Base-by-base conservation (phyloP, 106 monocot species). In the Dendrobium chrysotoxum region DNA sequence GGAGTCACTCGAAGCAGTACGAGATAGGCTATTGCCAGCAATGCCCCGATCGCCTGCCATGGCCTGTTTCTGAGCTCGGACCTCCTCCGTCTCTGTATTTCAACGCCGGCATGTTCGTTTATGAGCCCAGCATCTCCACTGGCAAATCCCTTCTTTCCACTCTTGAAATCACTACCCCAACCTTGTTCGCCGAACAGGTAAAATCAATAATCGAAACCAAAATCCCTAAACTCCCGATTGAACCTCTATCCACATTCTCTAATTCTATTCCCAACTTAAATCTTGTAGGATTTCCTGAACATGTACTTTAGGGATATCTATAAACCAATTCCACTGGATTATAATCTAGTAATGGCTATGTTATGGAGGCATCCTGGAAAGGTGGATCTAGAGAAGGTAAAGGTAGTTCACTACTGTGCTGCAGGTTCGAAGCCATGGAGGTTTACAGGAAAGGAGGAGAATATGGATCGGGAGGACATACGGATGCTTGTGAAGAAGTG, bases 361-460 rank as follows among this genome's bases (percentile, higher is more conserved):
- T 17, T 75, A 5, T 75, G 75, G 75, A 75, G 75, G 18, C 75
- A 75, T 42, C 75, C 75, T 17, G 75, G 44, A 42, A 75, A 75
- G 20, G 75, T 75, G 2, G 42, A 41, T 91, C 83, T 91, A 7
- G 82, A 89, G 42, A 86, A 85, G 76, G 84, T 88, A 55, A 91
- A 91, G 82, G 92, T 92, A 21, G 75, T 75, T 21, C 75, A 75
- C 75, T 75, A 75, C 42, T 75, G 75, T 25, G 75, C 79, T 92
- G 90, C 75, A 86, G 92, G 91, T 2, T 95, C 91, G 12, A 95
- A 91, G 88, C 92, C 92, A 35, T 90, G 92, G 92, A 92, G 85
- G 81, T 95, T 84, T 75, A 88, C 90, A 3, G 94, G 88, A 47
- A 84, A 90, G 77, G 94, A 90, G 75, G 82, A 58, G 70, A 92